Conservation (phyloP, 306 rosid genomes). For the Luffa acutangula region DNA sequence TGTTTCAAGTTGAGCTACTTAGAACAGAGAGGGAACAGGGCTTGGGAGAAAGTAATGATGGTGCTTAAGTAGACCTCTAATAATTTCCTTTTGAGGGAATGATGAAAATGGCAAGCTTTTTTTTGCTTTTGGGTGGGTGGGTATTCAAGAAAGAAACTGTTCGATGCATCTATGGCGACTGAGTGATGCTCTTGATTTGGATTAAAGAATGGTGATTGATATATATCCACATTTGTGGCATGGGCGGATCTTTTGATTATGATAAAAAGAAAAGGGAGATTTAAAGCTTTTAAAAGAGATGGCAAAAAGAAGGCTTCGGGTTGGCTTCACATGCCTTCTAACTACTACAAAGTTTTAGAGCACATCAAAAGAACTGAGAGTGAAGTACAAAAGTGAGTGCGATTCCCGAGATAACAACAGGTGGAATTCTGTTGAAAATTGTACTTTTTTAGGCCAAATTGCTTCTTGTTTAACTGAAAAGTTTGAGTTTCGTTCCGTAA, state of each 20-base stretch:
- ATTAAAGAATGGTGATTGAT: background rate
- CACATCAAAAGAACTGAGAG: slow-evolving; percentile 4
- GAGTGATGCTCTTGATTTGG: background rate
- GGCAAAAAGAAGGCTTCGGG: background rate
- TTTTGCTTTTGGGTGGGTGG: background rate
- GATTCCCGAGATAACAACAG: background rate
- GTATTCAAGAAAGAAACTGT: background rate
- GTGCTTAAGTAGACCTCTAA: slow-evolving; percentile 40
- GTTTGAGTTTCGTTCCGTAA: background rate
- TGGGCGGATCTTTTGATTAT: background rate
- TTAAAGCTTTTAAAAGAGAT: background rate
- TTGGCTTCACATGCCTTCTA: slow-evolving; percentile 19
- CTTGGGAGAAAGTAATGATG: slow-evolving; percentile 41
- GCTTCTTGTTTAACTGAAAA: background rate
- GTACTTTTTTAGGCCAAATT: background rate
- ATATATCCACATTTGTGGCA: slow-evolving; percentile 4
- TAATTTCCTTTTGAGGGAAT: slow-evolving; percentile 33
- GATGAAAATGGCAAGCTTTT: slow-evolving; percentile 31
- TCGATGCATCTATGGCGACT: slow-evolving; percentile 1
- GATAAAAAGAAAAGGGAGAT: background rate
- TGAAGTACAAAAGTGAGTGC: background rate
- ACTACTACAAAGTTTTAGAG: slow-evolving; percentile 16
- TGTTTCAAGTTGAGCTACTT: slow-evolving; percentile 7
- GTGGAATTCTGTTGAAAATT: background rate
- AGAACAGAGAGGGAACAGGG: slow-evolving; percentile 40